Percentiles rank a stretch among this genome's conserved stretches.
Evolutionary conservation across 306 rosid species (phyloP).

Genomic region (Spatholobus suberectus): DNA sequence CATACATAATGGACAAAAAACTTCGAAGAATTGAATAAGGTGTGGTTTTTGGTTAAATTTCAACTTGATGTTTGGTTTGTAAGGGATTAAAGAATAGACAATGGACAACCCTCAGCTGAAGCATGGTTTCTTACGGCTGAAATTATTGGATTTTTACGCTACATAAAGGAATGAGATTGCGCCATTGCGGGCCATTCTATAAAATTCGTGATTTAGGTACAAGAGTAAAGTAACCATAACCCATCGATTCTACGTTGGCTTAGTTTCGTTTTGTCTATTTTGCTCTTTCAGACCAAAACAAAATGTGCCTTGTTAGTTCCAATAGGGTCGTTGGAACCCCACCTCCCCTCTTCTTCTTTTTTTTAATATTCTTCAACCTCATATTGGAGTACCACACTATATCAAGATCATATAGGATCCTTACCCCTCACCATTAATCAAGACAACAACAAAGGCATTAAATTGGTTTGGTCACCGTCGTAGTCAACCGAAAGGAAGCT

Average conservation of each 20-base stretch:
- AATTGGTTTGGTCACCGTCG: background rate
- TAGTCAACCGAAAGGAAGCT: background rate
- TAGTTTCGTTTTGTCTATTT: background rate
- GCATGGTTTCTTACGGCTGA: no score
- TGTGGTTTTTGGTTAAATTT: conserved; percentile 26
- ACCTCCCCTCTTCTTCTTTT: no score
- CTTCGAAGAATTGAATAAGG: conserved; percentile 3
- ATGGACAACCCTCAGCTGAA: background rate
- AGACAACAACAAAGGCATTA: no score
- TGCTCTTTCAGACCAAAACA: background rate
- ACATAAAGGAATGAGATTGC: background rate
- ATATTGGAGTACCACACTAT: background rate
- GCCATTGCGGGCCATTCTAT: background rate
- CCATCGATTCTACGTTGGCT: no score
- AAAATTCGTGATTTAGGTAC: background rate
- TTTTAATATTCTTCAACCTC: no score
- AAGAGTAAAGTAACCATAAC: background rate
- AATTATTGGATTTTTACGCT: background rate
- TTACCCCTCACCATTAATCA: background rate
- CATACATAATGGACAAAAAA: background rate
- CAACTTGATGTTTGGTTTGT: conserved; percentile 4
- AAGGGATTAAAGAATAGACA: conserved; percentile 5
- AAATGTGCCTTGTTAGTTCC: no score
- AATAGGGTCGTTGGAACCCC: no score
- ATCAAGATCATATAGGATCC: background rate